Evolutionary conservation across 1,139 yeast genomes (phyloP).

Genomic region (Lodderomyces metapsilosis): DNA sequence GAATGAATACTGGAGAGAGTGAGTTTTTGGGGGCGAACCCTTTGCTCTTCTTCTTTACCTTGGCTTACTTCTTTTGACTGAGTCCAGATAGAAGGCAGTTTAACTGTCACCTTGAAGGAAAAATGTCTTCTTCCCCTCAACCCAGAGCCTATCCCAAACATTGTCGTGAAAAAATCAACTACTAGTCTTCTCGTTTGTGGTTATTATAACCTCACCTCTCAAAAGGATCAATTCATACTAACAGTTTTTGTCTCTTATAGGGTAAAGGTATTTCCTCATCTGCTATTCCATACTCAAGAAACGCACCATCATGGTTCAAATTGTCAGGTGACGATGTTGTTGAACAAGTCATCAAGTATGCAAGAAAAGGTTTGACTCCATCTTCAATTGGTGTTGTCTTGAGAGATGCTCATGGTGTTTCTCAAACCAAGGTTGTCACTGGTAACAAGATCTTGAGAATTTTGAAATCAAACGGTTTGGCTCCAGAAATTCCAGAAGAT

Average conservation of each 20-base stretch:
- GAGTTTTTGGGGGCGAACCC: too few relatives aligned
- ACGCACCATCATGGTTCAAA: conserved; percentile 99
- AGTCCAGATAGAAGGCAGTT: too few relatives aligned
- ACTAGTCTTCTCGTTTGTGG: too few relatives aligned
- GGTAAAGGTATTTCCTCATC: conserved; percentile 99
- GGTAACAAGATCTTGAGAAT: conserved; percentile 99
- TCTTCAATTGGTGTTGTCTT: conserved; percentile 98
- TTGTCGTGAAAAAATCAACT: too few relatives aligned
- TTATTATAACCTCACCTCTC: too few relatives aligned
- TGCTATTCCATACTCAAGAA: conserved; percentile 99
- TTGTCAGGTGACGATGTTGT: conserved; percentile 91
- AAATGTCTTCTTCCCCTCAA: too few relatives aligned
- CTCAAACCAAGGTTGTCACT: conserved; percentile 95
- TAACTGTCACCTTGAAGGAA: too few relatives aligned
- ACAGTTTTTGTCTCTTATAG: conserved; percentile 37
- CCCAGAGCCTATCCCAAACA: too few relatives aligned
- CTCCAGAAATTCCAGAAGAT: conserved; percentile 99
- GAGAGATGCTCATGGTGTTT: conserved; percentile 99
- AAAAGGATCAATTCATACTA: too few relatives aligned
- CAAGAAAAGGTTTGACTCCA: conserved; percentile 99
- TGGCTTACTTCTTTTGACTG: too few relatives aligned
- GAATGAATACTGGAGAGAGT: too few relatives aligned
- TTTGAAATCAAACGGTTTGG: conserved; percentile 98
- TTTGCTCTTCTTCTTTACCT: too few relatives aligned
- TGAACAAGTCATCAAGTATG: conserved; percentile 98